Evolutionary conservation across 495 filamentous ascomycete species (phyloP).

Genomic region (Trichoderma reesei): DNA sequence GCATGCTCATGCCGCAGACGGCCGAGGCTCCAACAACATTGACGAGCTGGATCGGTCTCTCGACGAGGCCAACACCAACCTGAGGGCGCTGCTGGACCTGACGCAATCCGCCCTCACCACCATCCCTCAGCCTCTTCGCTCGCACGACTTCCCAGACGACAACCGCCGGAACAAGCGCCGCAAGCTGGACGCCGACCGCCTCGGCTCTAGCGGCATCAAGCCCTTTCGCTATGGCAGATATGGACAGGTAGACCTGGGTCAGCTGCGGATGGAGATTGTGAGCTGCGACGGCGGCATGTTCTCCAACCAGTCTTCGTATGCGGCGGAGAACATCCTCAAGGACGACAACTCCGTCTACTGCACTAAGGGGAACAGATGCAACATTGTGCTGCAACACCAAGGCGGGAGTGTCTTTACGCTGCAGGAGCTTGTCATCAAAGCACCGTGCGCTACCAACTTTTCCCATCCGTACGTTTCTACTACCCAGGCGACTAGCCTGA

Average conservation of each 20-base stretch:
- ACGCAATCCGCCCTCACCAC: constrained; percentile 18
- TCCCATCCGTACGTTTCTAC: constrained; percentile 73
- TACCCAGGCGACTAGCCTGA: not conserved
- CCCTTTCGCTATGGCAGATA: constrained; percentile 69
- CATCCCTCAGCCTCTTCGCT: constrained; percentile 14
- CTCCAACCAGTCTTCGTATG: constrained; percentile 49
- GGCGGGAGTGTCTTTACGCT: constrained; percentile 69
- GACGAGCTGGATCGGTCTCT: constrained; percentile 26
- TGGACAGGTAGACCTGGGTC: constrained; percentile 73
- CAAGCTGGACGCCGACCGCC: constrained; percentile 58
- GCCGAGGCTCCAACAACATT: not conserved
- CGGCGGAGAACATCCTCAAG: constrained; percentile 69
- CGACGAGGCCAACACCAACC: constrained; percentile 33
- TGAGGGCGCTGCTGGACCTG: constrained; percentile 39
- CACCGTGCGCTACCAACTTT: constrained; percentile 61
- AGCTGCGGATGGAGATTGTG: constrained; percentile 72
- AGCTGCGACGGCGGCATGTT: constrained; percentile 85
- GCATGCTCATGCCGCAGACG: not conserved
- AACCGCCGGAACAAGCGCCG: constrained; percentile 56
- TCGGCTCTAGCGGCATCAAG: constrained; percentile 35
- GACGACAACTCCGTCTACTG: constrained; percentile 83
- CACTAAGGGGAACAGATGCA: constrained; percentile 72
- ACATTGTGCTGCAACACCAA: constrained; percentile 71
- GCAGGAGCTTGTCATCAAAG: constrained; percentile 79
- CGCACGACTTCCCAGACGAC: constrained; percentile 30